Percentiles rank a stretch among this genome's conserved stretches.
Conservation (phyloP, 192 early-diverging fungal genomes). For the Helicostylum pulchrum region DNA sequence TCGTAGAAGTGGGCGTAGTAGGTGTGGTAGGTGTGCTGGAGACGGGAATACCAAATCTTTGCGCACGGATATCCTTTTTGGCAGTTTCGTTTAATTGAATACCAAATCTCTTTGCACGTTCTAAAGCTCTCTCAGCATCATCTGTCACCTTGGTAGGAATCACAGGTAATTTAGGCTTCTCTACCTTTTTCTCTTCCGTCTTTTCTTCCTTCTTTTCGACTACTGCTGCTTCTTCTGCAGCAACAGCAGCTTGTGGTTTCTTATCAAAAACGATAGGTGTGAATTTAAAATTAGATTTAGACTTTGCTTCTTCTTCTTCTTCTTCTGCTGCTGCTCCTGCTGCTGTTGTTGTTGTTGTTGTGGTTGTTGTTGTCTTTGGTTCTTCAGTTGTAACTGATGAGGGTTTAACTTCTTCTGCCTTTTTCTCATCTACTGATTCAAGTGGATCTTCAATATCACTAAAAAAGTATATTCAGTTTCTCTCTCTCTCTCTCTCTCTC, state of each 20-base stretch:
- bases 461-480: no score
- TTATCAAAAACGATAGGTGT: conserved; percentile 40
- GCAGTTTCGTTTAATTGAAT: conserved; percentile 44
- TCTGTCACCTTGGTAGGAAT: conserved; percentile 21
- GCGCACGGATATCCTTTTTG: conserved; percentile 50
- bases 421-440: background rate
- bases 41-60: conserved; percentile 47
- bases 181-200: background rate
- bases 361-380: background rate
- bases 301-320: conserved; percentile 21
- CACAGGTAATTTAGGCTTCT: conserved; percentile 27
- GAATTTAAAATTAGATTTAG: conserved; percentile 36
- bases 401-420: background rate
- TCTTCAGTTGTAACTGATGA: background rate
- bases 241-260: conserved; percentile 2
- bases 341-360: conserved; percentile 1
- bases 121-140: conserved; percentile 28
- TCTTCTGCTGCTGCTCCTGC: background rate
- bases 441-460: background rate
- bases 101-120: conserved; percentile 46
- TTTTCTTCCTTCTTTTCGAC: background rate
- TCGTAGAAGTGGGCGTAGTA: conserved; percentile 6
- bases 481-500: no score
- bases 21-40: conserved; percentile 18
- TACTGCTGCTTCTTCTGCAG: background rate